Percentiles rank a stretch among this genome's conserved stretches.
These are phyloP conservation scores for Sinapis alba DNA, from an alignment of 441 rosid genomes.

Conservation along the genomic window DNA sequence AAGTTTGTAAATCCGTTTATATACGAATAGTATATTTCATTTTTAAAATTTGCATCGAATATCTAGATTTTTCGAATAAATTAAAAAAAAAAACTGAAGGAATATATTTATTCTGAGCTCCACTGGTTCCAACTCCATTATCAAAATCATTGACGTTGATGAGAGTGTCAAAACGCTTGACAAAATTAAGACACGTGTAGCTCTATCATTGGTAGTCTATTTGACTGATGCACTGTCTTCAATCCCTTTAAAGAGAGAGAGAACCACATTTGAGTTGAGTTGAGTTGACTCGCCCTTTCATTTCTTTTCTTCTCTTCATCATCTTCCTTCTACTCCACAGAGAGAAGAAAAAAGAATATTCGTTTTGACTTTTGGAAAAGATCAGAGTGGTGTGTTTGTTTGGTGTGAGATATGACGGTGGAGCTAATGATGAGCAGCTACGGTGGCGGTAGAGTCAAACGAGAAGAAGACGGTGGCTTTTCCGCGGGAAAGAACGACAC, in stretches of 20 bases:
- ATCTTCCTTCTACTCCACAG: constrained; percentile 12
- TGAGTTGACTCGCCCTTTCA: constrained; percentile 27
- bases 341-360: not conserved
- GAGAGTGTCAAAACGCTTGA: constrained; percentile 30
- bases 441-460: constrained; percentile 36
- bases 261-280: constrained; percentile 3
- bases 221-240: constrained; percentile 36
- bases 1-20: not conserved
- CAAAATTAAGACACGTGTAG: constrained; percentile 17
- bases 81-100: not conserved
- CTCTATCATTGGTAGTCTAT: constrained; percentile 5
- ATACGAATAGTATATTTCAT: not conserved
- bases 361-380: not conserved
- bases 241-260: constrained; percentile 9
- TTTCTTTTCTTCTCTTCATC: not conserved
- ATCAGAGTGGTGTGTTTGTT: constrained; percentile 18
- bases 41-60: not conserved
- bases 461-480: constrained; percentile 45
- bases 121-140: constrained; percentile 1
- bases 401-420: constrained; percentile 61
- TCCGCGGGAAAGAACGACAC: constrained; percentile 48
- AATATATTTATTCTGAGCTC: not conserved
- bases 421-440: constrained; percentile 62
- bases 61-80: constrained; percentile 21
- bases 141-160: constrained; percentile 33